Conservation (phyloP, 306 rosid genomes). For the Vigna angularis region DNA sequence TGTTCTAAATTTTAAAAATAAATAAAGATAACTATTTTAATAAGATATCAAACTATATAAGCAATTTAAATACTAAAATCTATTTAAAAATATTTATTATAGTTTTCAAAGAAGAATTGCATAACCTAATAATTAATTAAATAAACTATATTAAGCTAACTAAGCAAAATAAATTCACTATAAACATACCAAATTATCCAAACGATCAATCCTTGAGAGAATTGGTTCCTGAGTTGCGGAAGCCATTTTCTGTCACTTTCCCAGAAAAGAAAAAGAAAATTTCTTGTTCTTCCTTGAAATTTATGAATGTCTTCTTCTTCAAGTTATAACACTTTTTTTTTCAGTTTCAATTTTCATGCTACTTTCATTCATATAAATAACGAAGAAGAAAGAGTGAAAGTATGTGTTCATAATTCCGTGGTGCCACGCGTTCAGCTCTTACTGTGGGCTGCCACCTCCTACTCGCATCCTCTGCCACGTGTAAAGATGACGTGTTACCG, state of each 20-base stretch:
- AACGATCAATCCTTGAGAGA: slow-evolving; percentile 69
- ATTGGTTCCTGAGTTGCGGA: slow-evolving; percentile 62
- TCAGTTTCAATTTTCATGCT: background rate
- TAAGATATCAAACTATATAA: too few relatives aligned
- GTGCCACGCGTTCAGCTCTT: slow-evolving; percentile 40
- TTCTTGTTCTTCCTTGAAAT: too few relatives aligned
- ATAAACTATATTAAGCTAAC: too few relatives aligned
- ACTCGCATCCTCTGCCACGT: slow-evolving; percentile 34
- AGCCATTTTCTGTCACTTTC: slow-evolving; percentile 48
- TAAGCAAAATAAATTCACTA: background rate
- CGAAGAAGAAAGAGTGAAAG: background rate
- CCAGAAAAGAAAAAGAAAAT: background rate
- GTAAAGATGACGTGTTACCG: slow-evolving; percentile 37
- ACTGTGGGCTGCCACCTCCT: slow-evolving; percentile 3
- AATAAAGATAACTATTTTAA: too few relatives aligned
- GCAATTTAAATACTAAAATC: too few relatives aligned
- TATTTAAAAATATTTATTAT: too few relatives aligned
- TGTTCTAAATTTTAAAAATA: too few relatives aligned
- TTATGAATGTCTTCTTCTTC: background rate
- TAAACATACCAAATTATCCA: slow-evolving; percentile 68
- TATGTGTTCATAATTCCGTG: background rate
- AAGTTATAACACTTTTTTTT: slow-evolving; percentile 2
- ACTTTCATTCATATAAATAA: background rate
- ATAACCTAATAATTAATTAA: too few relatives aligned
- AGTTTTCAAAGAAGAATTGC: too few relatives aligned